A percentile compares a stretch with the other conserved stretches of the same genome.
Conservation (phyloP, 805 yeast species). For the Spathaspora sp. region DNA sequence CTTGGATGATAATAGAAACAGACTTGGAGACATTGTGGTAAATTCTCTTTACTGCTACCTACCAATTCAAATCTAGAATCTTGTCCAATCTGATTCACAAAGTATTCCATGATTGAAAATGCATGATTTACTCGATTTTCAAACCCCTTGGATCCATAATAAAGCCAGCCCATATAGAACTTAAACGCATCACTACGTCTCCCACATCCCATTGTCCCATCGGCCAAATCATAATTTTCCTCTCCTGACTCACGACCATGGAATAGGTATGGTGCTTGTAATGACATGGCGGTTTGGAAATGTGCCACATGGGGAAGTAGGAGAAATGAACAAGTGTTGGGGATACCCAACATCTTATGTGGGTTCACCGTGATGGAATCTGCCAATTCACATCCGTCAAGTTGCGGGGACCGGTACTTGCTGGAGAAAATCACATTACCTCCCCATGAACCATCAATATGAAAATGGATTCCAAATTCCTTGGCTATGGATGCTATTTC, state of each 20-base stretch:
- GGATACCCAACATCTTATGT: conserved; percentile 87
- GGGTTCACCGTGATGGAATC: conserved; percentile 80
- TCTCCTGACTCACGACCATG: conserved; percentile 53
- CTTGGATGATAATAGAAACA: conserved; percentile 72
- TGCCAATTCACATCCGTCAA: conserved; percentile 63
- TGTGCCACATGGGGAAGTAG: conserved; percentile 63
- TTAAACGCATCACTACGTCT: conserved; percentile 80
- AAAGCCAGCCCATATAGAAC: conserved; percentile 76
- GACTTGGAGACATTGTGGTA: conserved; percentile 79
- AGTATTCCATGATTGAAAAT: conserved; percentile 57
- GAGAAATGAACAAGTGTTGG: conserved; percentile 71
- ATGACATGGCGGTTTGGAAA: conserved; percentile 70
- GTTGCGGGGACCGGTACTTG: conserved; percentile 33
- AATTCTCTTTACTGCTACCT: conserved; percentile 18
- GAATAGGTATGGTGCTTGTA: conserved; percentile 77
- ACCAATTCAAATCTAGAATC: conserved; percentile 52
- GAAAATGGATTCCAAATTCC: conserved; percentile 65
- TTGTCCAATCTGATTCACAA: conserved; percentile 41
- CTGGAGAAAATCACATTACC: conserved; percentile 73
- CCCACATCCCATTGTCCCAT: conserved; percentile 92
- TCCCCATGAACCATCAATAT: conserved; percentile 90
- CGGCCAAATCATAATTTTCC: conserved; percentile 73
- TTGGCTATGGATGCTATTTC: conserved; percentile 53
- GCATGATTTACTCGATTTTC: conserved; percentile 70
- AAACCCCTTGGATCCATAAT: conserved; percentile 70